Base-by-base conservation (phyloP, 352 stramenopile species). In the Blastocystis hominis region DNA sequence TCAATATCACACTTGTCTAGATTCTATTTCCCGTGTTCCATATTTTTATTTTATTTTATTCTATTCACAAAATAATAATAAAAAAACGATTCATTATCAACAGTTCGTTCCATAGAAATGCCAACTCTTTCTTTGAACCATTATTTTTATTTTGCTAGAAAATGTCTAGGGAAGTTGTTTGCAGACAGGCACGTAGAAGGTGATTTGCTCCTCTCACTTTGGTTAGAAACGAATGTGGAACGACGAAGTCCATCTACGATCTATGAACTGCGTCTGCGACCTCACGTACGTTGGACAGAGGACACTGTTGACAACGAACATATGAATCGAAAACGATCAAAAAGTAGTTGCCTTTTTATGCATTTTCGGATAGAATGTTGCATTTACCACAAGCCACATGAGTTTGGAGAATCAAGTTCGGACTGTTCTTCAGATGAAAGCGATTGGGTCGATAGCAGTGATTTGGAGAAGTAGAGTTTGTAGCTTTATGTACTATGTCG, bases 231-330 rank as follows among this genome's bases (percentile, higher is more conserved):
- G 13, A n/a, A 13, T 59, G 13, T 59, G 10, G 10, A 59, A 59
- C 50, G n/a, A 20, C 50, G n/a, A 20, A 59, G 50, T 4, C 24
- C 56, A 13, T 13, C 24, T 6, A 54, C 30, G 53, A 2, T 77
- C 2, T 77, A 77, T 42, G 53, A 64, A 50, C 55, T 84, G 38
- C 47, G 72, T 9, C 50, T 84, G 40, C 72, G 72, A 34, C 72
- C 72, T 40, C 72, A 84, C 55, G 93, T 97, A 78, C 93, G 91
- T 47, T 97, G 95, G 87, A 92, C 94, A 54, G 93, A 94, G 9
- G 93, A 92, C 75, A 92, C 94, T 13, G 91, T 97, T 56, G 93
- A 97, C 89, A 97, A 97, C 90, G 94, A 96, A 86, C 92, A 95
- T 84, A 92, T 96, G 56, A 92, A 93, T 53, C 92, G 93, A 89